Evolutionary conservation across 2,329 filamentous ascomycete genomes (phyloP).

Genomic region (Aspergillus unguis): DNA sequence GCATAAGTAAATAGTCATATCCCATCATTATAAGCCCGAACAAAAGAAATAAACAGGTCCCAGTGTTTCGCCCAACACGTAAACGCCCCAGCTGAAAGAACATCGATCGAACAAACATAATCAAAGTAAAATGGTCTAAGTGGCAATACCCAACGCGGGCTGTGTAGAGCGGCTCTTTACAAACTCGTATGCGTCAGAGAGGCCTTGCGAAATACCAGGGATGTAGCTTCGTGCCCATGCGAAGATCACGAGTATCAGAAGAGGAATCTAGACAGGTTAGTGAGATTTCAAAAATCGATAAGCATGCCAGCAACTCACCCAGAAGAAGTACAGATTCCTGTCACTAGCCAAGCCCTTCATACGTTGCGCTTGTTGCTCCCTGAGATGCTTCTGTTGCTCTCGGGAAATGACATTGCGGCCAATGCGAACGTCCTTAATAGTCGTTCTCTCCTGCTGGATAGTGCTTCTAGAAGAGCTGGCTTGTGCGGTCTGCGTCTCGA

Average conservation of each 20-base stretch:
- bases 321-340: conserved; percentile 53
- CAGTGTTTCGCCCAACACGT: conserved; percentile 15
- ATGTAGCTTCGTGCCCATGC: conserved; percentile 46
- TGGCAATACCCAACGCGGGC: conserved; percentile 31
- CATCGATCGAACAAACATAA: conserved; percentile 13
- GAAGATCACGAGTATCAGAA: conserved; percentile 45
- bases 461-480: conserved; percentile 22
- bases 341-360: conserved; percentile 50
- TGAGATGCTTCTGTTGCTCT: conserved; percentile 47
- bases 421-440: conserved; percentile 42
- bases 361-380: conserved; percentile 45
- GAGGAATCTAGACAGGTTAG: conserved; percentile 41
- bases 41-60: conserved; percentile 19
- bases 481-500: conserved; percentile 29
- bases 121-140: conserved; percentile 20
- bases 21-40: conserved; percentile 30
- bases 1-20: conserved; percentile 26
- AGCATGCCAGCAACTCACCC: conserved; percentile 41
- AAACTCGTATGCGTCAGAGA: conserved; percentile 39
- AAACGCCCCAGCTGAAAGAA: conserved; percentile 27
- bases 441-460: conserved; percentile 28
- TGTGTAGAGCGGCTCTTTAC: conserved; percentile 36
- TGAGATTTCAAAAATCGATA: background rate
- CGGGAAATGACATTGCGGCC: conserved; percentile 42
- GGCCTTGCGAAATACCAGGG: conserved; percentile 41